Evolutionary conservation across 2,329 filamentous ascomycete species (phyloP).

Genomic region (Epichloe elymi): DNA sequence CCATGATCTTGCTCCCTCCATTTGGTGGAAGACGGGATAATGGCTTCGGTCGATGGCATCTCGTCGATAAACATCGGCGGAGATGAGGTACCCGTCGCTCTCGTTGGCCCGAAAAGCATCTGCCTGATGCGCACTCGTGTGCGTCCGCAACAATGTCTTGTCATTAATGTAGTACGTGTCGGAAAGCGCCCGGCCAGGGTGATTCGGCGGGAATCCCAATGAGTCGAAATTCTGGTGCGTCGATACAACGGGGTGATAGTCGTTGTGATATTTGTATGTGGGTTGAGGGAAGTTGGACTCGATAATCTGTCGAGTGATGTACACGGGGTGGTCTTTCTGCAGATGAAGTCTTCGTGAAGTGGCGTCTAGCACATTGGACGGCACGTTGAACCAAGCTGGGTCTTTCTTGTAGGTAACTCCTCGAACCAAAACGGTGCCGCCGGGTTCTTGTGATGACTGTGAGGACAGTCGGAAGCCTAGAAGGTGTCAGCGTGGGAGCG

Average conservation of each 20-base stretch:
- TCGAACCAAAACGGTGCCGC: conserved; percentile 30
- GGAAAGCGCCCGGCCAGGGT: conserved; percentile 72
- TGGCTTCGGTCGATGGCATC: conserved; percentile 93
- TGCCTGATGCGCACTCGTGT: conserved; percentile 88
- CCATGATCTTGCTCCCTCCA: conserved; percentile 92
- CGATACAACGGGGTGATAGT: conserved; percentile 71
- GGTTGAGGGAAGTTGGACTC: conserved; percentile 71
- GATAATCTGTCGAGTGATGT: conserved; percentile 83
- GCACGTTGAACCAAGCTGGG: conserved; percentile 69
- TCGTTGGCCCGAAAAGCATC: conserved; percentile 62
- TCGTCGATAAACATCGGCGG: conserved; percentile 86
- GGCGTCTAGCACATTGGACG: conserved; percentile 59
- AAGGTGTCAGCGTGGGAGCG: not conserved
- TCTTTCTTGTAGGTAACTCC: conserved; percentile 55
- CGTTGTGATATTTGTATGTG: conserved; percentile 63
- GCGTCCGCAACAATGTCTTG: conserved; percentile 72
- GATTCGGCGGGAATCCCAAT: conserved; percentile 78
- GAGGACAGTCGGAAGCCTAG: not conserved
- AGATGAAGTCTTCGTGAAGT: conserved; percentile 74
- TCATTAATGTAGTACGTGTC: conserved; percentile 95
- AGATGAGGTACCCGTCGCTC: conserved; percentile 74
- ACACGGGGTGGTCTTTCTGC: conserved; percentile 78
- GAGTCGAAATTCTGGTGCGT: conserved; percentile 90
- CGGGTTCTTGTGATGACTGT: not conserved
- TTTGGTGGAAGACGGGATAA: conserved; percentile 96